Evolutionary conservation across 1,284 basidiomycete species (phyloP).

Genomic region (Leccinum pachyderme): DNA sequence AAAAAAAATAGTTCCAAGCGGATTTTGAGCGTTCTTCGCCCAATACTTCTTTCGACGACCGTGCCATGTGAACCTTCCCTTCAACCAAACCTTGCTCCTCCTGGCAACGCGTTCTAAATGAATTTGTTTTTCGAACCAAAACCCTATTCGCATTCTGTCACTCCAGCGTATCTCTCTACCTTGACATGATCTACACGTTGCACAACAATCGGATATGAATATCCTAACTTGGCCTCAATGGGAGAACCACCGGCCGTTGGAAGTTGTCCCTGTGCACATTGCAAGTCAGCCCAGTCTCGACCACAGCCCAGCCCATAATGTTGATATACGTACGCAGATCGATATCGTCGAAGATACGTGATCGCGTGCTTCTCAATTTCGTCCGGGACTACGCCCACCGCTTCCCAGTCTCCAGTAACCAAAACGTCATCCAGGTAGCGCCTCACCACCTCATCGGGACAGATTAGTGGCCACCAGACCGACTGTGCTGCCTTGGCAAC

Average conservation of each 20-base stretch:
- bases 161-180: slow-evolving; percentile 7
- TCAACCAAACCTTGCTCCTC: slow-evolving; percentile 16
- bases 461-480: slow-evolving; percentile 92
- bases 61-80: slow-evolving; percentile 21
- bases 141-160: slow-evolving; percentile 25
- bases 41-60: slow-evolving; percentile 9
- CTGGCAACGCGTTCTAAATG: slow-evolving; percentile 30
- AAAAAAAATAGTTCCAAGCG: slow-evolving; percentile 13
- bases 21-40: slow-evolving; percentile 25
- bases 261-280: slow-evolving; percentile 47
- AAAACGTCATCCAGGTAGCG: slow-evolving; percentile 83
- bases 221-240: slow-evolving; percentile 29
- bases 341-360: slow-evolving; percentile 87
- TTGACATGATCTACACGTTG: slow-evolving; percentile 21
- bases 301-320: slow-evolving; percentile 4
- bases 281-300: slow-evolving; percentile 17
- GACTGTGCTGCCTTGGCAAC: slow-evolving; percentile 70
- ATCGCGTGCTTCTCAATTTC: slow-evolving; percentile 90
- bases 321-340: slow-evolving; percentile 63
- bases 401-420: slow-evolving; percentile 63
- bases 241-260: slow-evolving; percentile 51
- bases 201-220: slow-evolving; percentile 27
- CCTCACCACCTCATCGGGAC: slow-evolving; percentile 88
- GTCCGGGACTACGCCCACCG: slow-evolving; percentile 70
- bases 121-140: slow-evolving; percentile 19